Conservation (phyloP, 2,329 filamentous ascomycete genomes). For the Fusarium sp. region DNA sequence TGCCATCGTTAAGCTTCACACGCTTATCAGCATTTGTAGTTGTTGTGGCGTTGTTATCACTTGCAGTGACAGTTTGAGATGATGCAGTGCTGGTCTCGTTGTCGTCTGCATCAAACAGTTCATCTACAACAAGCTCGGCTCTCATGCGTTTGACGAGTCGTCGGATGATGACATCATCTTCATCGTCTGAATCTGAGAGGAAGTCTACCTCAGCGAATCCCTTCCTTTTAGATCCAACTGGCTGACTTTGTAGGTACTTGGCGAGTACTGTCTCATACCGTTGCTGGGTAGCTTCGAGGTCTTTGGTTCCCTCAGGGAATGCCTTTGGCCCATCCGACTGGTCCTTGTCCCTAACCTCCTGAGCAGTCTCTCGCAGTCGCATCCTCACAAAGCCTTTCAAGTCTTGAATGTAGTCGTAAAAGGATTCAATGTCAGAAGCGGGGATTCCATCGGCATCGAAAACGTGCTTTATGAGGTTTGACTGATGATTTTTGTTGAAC, state of each 20-base stretch:
- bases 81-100: conserved; percentile 47
- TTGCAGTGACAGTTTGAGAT: conserved; percentile 44
- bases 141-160: conserved; percentile 71
- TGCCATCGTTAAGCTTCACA: conserved; percentile 56
- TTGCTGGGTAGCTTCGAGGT: conserved; percentile 60
- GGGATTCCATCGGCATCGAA: conserved; percentile 79
- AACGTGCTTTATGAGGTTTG: conserved; percentile 81
- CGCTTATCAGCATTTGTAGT: conserved; percentile 50
- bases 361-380: conserved; percentile 72
- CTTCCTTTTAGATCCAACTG: conserved; percentile 56
- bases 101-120: conserved; percentile 61
- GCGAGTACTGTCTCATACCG: conserved; percentile 65
- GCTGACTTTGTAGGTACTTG: conserved; percentile 53
- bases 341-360: conserved; percentile 67
- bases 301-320: conserved; percentile 60
- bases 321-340: conserved; percentile 58
- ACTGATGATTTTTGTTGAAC: conserved; percentile 95
- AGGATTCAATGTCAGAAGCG: conserved; percentile 70
- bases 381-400: conserved; percentile 78
- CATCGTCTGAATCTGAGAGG: conserved; percentile 59
- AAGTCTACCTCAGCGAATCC: conserved; percentile 63
- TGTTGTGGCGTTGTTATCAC: conserved; percentile 41
- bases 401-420: conserved; percentile 81
- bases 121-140: conserved; percentile 65
- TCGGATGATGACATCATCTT: conserved; percentile 57